Base-by-base conservation (phyloP, 352 stramenopile species). In the Pythium aristosporum region DNA sequence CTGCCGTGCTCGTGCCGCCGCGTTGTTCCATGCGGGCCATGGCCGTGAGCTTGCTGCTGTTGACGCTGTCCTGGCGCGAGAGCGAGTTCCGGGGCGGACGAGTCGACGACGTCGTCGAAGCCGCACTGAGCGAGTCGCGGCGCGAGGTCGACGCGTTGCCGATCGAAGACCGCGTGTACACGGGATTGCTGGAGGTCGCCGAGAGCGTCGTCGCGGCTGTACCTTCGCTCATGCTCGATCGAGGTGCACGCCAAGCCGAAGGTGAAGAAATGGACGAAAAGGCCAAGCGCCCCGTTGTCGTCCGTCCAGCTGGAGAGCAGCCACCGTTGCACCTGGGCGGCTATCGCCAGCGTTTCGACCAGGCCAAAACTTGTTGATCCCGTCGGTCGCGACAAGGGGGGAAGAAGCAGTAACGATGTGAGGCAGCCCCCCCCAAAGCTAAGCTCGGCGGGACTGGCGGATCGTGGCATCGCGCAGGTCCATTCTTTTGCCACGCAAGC, bases 1-100 rank as follows among this genome's bases (percentile, higher is more conserved):
- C 9, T 36, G 32, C 60, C 39, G 12, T 47, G 50, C 57, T 67
- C 28, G 12, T 47, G 43, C 57, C 50, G 43, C 57, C 64, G 12
- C 64, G 64, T 43, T 66, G 56, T 36, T 65, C 64, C 64, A 66
- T 65, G 52, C 64, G 64, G 7, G 39, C 64, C 56, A 71, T 65
- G 39, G 64, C 64, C 39, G 64, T 59, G 36, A 68, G 50, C 57
- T 64, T 64, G 30, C 25, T 55, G 55, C 61, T 61, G 10, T 21
- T 54, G 53, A 20, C 32, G 20, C 37, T 55, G n/a, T 55, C 44
- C 30, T 64, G 30, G 63, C 36, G 54, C n/a, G 53, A 39, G 41
- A 63, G 25, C 57, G 63, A 56, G 41, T 41, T 50, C 32, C 42
- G 63, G 12, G 60, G 34, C 32, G 51, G 21, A 20, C n/a, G 59